Conservation (phyloP, 169 alveolate genomes). For the Cryptosporidium bovis region DNA sequence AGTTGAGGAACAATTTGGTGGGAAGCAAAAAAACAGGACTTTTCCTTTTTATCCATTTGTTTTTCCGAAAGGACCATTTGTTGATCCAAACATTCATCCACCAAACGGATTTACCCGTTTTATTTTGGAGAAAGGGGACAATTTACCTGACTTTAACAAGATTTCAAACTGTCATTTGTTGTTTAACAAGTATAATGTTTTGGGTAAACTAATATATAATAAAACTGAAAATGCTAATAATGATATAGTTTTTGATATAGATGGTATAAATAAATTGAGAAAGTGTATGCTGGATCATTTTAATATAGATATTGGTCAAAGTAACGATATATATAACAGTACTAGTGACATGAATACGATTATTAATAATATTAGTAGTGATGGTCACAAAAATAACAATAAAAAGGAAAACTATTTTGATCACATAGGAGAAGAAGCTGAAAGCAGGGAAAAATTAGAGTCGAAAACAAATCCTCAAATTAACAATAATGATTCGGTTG, state of each 20-base stretch:
- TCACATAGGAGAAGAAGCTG: neutral
- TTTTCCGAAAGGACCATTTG: conserved; percentile 78
- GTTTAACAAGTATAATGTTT: conserved; percentile 30
- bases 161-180: conserved; percentile 41
- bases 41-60: conserved; percentile 78
- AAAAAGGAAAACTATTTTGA: neutral
- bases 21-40: conserved; percentile 75
- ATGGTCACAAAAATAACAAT: neutral
- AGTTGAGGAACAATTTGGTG: conserved; percentile 81
- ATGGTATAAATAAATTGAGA: conserved; percentile 5
- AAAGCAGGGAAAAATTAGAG: conserved; percentile 20
- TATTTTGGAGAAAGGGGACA: neutral
- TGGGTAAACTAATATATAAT: conserved; percentile 14
- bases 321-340: neutral
- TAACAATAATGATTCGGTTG: no score
- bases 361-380: neutral
- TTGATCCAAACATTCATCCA: conserved; percentile 63
- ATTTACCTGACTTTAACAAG: conserved; percentile 6
- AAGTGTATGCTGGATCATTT: neutral
- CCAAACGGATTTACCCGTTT: conserved; percentile 51
- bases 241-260: conserved; percentile 20
- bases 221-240: neutral
- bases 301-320: conserved; percentile 7
- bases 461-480: neutral
- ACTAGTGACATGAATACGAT: neutral